These are phyloP conservation scores for Pseudonitzschia delicatissima DNA, from an alignment of 108 stramenopile genomes.

Conservation along the genomic window DNA sequence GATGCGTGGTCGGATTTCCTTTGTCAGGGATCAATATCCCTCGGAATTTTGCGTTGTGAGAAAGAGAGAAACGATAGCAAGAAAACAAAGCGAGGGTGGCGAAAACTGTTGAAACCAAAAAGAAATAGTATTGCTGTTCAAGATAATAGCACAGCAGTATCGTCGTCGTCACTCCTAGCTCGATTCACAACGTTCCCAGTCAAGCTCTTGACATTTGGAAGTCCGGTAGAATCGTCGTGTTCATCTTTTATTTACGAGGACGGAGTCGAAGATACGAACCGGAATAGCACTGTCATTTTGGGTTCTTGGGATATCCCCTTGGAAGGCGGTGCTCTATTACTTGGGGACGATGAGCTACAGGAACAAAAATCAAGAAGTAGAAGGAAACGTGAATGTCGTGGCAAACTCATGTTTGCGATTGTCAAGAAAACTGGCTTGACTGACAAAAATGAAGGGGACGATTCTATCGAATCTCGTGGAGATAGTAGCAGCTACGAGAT, in stretches of 20 bases:
- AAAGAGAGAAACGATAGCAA: neutral
- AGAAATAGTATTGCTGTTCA: neutral
- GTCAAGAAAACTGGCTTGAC: neutral
- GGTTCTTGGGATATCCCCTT: slow-evolving; percentile 16
- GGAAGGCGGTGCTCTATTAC: slow-evolving; percentile 1
- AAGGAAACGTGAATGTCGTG: neutral
- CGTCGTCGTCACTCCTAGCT: slow-evolving; percentile 4
- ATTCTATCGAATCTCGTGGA: neutral
- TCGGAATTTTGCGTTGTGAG: slow-evolving; percentile 13
- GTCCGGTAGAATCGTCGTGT: neutral
- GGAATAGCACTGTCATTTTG: neutral
- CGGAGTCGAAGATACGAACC: neutral
- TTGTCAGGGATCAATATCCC: slow-evolving; percentile 11
- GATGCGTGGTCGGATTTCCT: slow-evolving; percentile 25
- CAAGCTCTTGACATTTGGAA: slow-evolving; percentile 10
- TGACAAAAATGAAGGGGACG: neutral
- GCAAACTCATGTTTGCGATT: slow-evolving; percentile 16
- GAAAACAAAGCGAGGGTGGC: neutral
- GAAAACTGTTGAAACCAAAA: neutral
- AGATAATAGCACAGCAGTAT: neutral
- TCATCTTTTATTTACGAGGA: neutral
- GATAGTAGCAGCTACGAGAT: slow-evolving; percentile 1
- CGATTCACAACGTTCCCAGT: slow-evolving; percentile 5
- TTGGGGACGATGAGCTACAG: neutral
- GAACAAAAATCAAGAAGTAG: neutral